A percentile compares a stretch with the other conserved stretches of the same genome.
phyloP scores from a whole-genome alignment of 352 stramenopile species.

The Phytophthora ramorum region DNA sequence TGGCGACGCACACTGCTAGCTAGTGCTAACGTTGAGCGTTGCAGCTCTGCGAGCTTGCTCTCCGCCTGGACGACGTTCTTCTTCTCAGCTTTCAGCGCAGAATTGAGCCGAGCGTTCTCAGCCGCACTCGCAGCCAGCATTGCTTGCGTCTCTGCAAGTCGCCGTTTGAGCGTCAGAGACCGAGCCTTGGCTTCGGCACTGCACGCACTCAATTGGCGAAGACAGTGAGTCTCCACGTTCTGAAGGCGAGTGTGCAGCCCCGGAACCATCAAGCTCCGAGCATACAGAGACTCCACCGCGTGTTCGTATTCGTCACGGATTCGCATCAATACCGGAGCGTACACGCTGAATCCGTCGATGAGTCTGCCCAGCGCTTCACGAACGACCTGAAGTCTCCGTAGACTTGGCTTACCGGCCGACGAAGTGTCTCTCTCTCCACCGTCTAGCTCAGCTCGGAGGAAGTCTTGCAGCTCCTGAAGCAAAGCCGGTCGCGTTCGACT shows the following conservation, averaged over 20 bases:
- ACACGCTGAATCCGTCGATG: slow-evolving; percentile 70
- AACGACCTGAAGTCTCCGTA: slow-evolving; percentile 64
- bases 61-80: slow-evolving; percentile 37
- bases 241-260: slow-evolving; percentile 61
- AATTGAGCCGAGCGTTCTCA: slow-evolving; percentile 42
- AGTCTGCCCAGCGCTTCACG: slow-evolving; percentile 56
- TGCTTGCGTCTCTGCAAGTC: slow-evolving; percentile 66
- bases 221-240: slow-evolving; percentile 65
- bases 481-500: slow-evolving; percentile 43
- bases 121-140: slow-evolving; percentile 58
- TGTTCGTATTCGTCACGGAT: slow-evolving; percentile 75
- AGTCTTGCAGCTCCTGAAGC: slow-evolving; percentile 54
- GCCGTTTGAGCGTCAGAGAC: slow-evolving; percentile 45
- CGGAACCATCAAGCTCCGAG: slow-evolving; percentile 51
- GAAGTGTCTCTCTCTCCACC: slow-evolving; percentile 5
- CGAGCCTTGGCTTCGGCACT: slow-evolving; percentile 49
- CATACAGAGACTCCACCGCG: slow-evolving; percentile 37
- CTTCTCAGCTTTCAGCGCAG: slow-evolving; percentile 39
- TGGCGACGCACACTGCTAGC: slow-evolving; percentile 77
- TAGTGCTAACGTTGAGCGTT: slow-evolving; percentile 60
- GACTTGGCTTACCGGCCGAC: slow-evolving; percentile 21
- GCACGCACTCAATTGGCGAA: slow-evolving; percentile 58
- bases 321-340: slow-evolving; percentile 62
- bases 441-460: slow-evolving; percentile 41
- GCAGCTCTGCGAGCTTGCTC: slow-evolving; percentile 48